These are phyloP conservation scores for Ophiostoma sp. DNA, from an alignment of 2,329 filamentous ascomycete genomes.

Conservation along the genomic window DNA sequence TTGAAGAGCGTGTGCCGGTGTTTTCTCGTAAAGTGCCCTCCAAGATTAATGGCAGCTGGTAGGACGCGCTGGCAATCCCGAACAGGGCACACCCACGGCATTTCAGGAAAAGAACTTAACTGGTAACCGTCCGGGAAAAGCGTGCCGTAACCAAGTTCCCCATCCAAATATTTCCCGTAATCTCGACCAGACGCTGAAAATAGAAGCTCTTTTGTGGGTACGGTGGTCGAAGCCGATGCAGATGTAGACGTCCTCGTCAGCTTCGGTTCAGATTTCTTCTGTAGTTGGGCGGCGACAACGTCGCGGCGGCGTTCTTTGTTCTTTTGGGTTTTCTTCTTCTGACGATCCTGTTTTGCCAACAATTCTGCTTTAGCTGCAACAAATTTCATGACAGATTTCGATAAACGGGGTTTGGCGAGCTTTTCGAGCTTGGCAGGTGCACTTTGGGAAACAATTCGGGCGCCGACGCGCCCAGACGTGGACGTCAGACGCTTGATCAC, in stretches of 20 bases:
- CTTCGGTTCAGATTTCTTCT: no score
- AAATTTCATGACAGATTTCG: neutral
- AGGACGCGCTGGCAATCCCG: constrained; percentile 31
- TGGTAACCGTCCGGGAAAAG: constrained; percentile 31
- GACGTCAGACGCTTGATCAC: neutral
- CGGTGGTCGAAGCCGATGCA: neutral
- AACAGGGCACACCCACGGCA: constrained; percentile 33
- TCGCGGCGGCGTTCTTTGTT: neutral
- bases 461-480: neutral
- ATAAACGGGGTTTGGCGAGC: neutral
- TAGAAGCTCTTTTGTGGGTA: neutral
- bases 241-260: neutral
- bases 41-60: constrained; percentile 19
- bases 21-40: constrained; percentile 30
- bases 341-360: neutral
- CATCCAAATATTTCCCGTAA: neutral
- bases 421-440: neutral
- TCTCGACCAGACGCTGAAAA: neutral
- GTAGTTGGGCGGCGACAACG: no score
- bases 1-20: constrained; percentile 33
- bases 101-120: neutral
- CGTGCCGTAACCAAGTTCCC: neutral
- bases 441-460: constrained; percentile 21
- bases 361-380: neutral
- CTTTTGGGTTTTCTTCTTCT: neutral